phyloP scores from a whole-genome alignment of 257 asterid genomes.

The Gynochthodes officinalis region DNA sequence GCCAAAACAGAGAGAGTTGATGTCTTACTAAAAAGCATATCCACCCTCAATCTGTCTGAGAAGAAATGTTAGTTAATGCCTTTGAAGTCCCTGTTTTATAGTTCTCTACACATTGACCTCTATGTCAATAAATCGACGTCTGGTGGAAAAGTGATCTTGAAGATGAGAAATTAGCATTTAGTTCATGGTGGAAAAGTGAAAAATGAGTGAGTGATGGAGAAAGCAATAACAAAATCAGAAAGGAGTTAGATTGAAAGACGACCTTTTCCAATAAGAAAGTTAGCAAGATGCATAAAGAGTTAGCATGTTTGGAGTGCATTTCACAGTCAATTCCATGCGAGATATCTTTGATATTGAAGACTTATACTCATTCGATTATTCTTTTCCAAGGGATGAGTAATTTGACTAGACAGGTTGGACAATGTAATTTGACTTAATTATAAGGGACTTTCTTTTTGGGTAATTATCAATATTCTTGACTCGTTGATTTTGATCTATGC shows the following conservation, averaged over 20 bases:
- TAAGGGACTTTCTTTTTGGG: background rate
- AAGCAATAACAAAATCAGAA: background rate
- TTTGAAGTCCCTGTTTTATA: too few relatives aligned
- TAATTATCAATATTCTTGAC: background rate
- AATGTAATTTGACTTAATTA: background rate
- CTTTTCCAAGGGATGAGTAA: background rate
- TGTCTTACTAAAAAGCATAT: too few relatives aligned
- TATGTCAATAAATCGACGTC: too few relatives aligned
- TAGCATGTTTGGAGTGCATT: too few relatives aligned
- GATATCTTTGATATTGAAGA: background rate
- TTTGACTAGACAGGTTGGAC: background rate
- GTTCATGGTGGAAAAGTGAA: too few relatives aligned
- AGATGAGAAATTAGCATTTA: too few relatives aligned
- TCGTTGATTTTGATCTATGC: background rate
- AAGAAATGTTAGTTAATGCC: too few relatives aligned
- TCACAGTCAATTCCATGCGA: background rate
- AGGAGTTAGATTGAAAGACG: background rate
- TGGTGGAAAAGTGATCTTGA: too few relatives aligned
- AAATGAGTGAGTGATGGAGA: background rate
- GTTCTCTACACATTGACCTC: too few relatives aligned
- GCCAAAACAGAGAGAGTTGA: too few relatives aligned
- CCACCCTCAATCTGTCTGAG: too few relatives aligned
- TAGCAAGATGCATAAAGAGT: background rate
- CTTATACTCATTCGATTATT: background rate
- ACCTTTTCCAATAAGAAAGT: background rate